phyloP scores from a whole-genome alignment of 768 basidiomycete genomes.

The Naganishia vaughanmartiniae region DNA sequence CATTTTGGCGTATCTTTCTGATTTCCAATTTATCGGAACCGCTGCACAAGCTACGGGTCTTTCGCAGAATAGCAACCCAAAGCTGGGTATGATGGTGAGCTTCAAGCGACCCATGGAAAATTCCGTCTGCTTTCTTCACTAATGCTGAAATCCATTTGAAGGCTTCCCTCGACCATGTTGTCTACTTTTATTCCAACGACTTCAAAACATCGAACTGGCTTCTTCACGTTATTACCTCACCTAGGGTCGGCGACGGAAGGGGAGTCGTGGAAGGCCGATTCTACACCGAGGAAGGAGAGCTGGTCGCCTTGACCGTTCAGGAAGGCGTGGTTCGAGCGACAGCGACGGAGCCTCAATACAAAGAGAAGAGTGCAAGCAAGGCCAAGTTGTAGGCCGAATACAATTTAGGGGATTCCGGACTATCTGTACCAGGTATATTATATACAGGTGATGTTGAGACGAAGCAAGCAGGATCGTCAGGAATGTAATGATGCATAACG shows the following conservation, averaged over 20 bases:
- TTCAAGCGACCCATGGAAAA: not conserved
- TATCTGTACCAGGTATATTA: not conserved
- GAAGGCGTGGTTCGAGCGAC: slow-evolving; percentile 56
- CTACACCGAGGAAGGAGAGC: slow-evolving; percentile 43
- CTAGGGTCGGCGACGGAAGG: slow-evolving; percentile 42
- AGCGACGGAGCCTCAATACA: slow-evolving; percentile 67
- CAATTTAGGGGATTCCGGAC: not conserved
- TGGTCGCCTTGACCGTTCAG: slow-evolving; percentile 51
- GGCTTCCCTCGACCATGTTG: slow-evolving; percentile 50
- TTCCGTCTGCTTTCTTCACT: not conserved
- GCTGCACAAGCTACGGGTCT: slow-evolving; percentile 47
- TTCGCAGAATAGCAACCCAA: slow-evolving; percentile 38
- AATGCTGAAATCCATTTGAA: slow-evolving; percentile 1
- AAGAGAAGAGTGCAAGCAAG: slow-evolving; percentile 60
- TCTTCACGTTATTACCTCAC: slow-evolving; percentile 50
- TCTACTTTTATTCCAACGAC: slow-evolving; percentile 47
- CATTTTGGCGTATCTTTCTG: slow-evolving; percentile 51
- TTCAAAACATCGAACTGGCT: slow-evolving; percentile 44
- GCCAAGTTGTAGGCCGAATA: slow-evolving; percentile 32
- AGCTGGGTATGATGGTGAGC: slow-evolving; percentile 48
- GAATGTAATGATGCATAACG: not conserved
- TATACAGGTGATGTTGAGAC: not conserved
- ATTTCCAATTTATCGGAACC: slow-evolving; percentile 52
- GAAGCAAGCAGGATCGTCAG: not conserved
- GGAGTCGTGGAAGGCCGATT: slow-evolving; percentile 48